These are phyloP conservation scores for Cryptococcus sp. DNA, from an alignment of 1,284 basidiomycete genomes.

Conservation along the genomic window DNA sequence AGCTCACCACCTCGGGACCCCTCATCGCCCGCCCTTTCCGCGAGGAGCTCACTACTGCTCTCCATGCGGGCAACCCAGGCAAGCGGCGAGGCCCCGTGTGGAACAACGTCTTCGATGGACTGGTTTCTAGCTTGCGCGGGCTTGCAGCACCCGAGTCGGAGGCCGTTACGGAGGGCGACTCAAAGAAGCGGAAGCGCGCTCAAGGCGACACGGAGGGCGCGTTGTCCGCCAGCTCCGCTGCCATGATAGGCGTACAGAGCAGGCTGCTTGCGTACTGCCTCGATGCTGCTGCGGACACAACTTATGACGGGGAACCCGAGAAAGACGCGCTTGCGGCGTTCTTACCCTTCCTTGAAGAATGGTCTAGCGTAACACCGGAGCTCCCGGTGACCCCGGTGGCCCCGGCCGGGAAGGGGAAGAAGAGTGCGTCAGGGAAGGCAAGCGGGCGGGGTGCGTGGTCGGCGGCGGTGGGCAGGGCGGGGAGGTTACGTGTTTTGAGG, in stretches of 20 bases:
- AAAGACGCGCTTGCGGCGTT: neutral
- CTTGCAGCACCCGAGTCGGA: neutral
- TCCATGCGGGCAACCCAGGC: conserved; percentile 4
- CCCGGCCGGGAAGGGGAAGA: neutral
- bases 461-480: neutral
- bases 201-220: neutral
- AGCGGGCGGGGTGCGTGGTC: neutral
- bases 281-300: neutral
- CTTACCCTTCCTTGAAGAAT: neutral
- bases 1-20: conserved; percentile 25
- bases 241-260: conserved; percentile 8
- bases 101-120: conserved; percentile 1
- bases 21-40: conserved; percentile 8
- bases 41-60: conserved; percentile 1
- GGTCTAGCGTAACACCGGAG: neutral
- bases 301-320: neutral
- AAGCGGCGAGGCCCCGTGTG: conserved; percentile 5
- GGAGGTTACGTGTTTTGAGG: conserved; percentile 2
- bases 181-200: conserved; percentile 11
- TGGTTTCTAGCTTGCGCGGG: neutral
- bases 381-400: neutral
- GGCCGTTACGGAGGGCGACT: neutral
- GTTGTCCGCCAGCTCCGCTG: neutral
- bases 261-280: conserved; percentile 9
- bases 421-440: neutral